Evolutionary conservation across 768 basidiomycete species (phyloP).

Genomic region (Tylopilus vinaceipallidus): DNA sequence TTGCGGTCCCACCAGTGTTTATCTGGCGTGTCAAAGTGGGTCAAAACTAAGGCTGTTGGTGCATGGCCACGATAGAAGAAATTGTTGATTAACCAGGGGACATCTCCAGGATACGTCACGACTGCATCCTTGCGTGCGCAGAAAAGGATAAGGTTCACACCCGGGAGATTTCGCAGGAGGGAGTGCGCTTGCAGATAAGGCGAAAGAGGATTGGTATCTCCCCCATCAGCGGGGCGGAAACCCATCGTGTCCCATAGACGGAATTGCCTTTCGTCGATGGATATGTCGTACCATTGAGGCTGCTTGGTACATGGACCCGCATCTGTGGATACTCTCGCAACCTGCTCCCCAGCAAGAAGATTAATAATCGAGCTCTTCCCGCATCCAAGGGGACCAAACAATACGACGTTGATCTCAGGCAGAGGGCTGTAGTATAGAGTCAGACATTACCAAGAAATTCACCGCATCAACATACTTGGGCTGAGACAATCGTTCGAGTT

Average conservation of each 20-base stretch:
- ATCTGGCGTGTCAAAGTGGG: constrained; percentile 28
- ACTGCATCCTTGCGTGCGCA: constrained; percentile 32
- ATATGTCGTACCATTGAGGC: background rate
- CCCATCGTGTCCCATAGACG: constrained; percentile 28
- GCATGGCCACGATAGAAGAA: constrained; percentile 34
- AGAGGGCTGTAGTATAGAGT: background rate
- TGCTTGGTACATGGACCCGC: constrained; percentile 32
- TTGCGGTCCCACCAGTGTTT: constrained; percentile 35
- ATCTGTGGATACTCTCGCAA: constrained; percentile 25
- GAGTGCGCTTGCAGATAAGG: constrained; percentile 20
- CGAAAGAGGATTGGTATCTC: background rate
- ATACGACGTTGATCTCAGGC: constrained; percentile 9
- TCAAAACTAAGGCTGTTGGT: constrained; percentile 35
- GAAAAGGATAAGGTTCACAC: constrained; percentile 37
- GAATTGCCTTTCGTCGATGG: constrained; percentile 3
- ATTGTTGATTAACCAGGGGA: constrained; percentile 33
- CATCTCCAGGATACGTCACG: constrained; percentile 23
- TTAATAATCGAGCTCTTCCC: constrained; percentile 24
- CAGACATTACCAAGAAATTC: background rate
- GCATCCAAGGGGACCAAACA: constrained; percentile 15
- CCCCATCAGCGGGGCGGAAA: constrained; percentile 10
- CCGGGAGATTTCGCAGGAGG: constrained; percentile 26
- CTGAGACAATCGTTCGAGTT: background rate
- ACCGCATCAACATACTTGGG: background rate
- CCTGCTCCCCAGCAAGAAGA: constrained; percentile 11